Conservation (phyloP, 2,329 filamentous ascomycete species). For the Sporothrix variecibatus region DNA sequence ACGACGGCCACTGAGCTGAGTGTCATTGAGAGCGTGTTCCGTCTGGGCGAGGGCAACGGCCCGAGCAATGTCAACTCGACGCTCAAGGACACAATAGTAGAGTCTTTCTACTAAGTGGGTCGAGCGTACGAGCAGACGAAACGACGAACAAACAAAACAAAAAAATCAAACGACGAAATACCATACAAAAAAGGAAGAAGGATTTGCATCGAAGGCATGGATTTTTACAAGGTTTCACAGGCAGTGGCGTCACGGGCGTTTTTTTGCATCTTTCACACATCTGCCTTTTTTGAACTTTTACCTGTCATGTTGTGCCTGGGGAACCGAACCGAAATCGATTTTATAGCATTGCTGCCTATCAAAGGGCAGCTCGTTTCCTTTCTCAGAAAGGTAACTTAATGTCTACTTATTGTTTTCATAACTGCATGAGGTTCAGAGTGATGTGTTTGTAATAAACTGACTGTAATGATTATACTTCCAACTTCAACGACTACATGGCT, state of each 20-base stretch:
- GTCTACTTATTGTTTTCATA: slow-evolving; percentile 5
- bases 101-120: slow-evolving; percentile 84
- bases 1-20: slow-evolving; percentile 97
- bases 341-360: slow-evolving; percentile 12
- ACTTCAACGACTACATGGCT: not conserved
- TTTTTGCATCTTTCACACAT: slow-evolving; percentile 9
- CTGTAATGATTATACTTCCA: not conserved
- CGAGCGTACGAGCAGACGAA: slow-evolving; percentile 9
- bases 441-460: not conserved
- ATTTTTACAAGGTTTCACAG: slow-evolving; percentile 1
- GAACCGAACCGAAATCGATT: slow-evolving; percentile 16
- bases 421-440: not conserved
- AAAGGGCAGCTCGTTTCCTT: not conserved
- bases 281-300: not conserved
- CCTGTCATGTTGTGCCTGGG: slow-evolving; percentile 14
- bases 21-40: slow-evolving; percentile 94
- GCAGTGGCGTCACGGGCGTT: slow-evolving; percentile 26
- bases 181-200: slow-evolving; percentile 7
- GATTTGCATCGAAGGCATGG: not conserved
- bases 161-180: not conserved
- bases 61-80: slow-evolving; percentile 76
- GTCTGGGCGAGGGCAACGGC: slow-evolving; percentile 82
- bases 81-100: slow-evolving; percentile 97
- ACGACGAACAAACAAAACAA: not conserved
- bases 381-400: not conserved